Conservation (phyloP, 805 yeast species). For the Jamesozyma jinghongensis region DNA sequence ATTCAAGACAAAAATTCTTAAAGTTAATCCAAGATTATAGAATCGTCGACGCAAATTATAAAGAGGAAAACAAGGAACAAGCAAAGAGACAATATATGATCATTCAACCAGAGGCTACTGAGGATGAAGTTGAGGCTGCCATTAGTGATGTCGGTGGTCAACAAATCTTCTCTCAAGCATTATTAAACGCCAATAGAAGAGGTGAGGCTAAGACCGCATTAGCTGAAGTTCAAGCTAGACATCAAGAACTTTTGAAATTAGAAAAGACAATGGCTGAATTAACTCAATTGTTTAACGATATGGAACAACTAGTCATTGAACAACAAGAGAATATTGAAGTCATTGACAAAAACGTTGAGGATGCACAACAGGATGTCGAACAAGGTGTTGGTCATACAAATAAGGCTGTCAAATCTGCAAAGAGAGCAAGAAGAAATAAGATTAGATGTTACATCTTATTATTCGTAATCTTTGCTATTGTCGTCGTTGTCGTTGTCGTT, state of each 20-base stretch:
- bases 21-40: conserved; percentile 80
- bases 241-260: conserved; percentile 86
- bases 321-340: conserved; percentile 84
- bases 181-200: conserved; percentile 74
- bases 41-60: conserved; percentile 75
- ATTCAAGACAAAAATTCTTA: conserved; percentile 75
- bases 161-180: conserved; percentile 91
- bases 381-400: conserved; percentile 90
- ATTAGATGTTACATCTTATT: conserved; percentile 71
- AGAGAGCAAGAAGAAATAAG: conserved; percentile 83
- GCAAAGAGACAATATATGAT: conserved; percentile 90
- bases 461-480: conserved; percentile 48
- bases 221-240: conserved; percentile 93
- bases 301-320: conserved; percentile 93
- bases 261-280: conserved; percentile 94
- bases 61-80: conserved; percentile 73
- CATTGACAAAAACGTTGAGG: conserved; percentile 68
- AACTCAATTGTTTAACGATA: conserved; percentile 87
- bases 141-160: conserved; percentile 77
- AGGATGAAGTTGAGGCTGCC: conserved; percentile 74
- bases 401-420: conserved; percentile 81
- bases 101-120: conserved; percentile 78
- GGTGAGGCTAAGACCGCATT: conserved; percentile 94
- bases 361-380: conserved; percentile 85
- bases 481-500: conserved; percentile 61